Evolutionary conservation across 2,329 filamentous ascomycete species (phyloP).

Genomic region (Colletotrichum paranaense): DNA sequence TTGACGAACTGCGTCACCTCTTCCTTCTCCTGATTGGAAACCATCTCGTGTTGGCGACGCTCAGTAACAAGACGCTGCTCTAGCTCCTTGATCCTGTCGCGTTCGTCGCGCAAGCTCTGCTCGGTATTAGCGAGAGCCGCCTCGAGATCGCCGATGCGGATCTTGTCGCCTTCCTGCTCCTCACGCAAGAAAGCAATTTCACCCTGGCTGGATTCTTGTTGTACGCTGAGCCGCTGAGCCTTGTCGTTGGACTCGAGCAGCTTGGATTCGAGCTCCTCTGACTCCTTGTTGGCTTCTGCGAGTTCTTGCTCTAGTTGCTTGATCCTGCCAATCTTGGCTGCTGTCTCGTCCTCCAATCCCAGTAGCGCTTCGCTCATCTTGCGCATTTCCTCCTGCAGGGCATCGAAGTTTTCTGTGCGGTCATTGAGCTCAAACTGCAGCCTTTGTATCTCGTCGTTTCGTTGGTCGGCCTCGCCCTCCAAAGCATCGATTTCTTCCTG

Average conservation of each 20-base stretch:
- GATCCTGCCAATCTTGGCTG: conserved; percentile 81
- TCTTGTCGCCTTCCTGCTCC: conserved; percentile 97
- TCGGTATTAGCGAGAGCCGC: conserved; percentile 84
- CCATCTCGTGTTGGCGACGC: conserved; percentile 85
- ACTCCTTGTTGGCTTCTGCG: conserved; percentile 84
- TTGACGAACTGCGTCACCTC: conserved; percentile 95
- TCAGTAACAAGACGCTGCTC: conserved; percentile 83
- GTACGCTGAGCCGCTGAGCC: conserved; percentile 86
- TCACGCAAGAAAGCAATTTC: conserved; percentile 96
- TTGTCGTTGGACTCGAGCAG: conserved; percentile 89
- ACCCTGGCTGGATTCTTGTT: conserved; percentile 90
- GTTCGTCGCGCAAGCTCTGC: conserved; percentile 84
- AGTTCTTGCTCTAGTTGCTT: conserved; percentile 86
- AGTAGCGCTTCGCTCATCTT: conserved; percentile 89
- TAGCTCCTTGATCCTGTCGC: conserved; percentile 78
- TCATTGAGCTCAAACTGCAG: conserved; percentile 79
- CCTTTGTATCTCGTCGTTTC: conserved; percentile 76
- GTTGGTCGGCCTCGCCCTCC: conserved; percentile 78
- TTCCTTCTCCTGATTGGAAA: conserved; percentile 90
- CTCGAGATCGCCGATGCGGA: conserved; percentile 94
- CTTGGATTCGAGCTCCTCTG: conserved; percentile 86
- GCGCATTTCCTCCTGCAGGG: conserved; percentile 94
- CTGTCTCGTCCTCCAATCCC: conserved; percentile 88
- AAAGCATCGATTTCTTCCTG: conserved; percentile 75
- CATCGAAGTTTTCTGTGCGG: conserved; percentile 86